Percentiles rank a stretch among this genome's conserved stretches.
These are phyloP conservation scores for Westerdykella aurantiaca DNA, from an alignment of 2,329 filamentous ascomycete species.

Conservation along the genomic window DNA sequence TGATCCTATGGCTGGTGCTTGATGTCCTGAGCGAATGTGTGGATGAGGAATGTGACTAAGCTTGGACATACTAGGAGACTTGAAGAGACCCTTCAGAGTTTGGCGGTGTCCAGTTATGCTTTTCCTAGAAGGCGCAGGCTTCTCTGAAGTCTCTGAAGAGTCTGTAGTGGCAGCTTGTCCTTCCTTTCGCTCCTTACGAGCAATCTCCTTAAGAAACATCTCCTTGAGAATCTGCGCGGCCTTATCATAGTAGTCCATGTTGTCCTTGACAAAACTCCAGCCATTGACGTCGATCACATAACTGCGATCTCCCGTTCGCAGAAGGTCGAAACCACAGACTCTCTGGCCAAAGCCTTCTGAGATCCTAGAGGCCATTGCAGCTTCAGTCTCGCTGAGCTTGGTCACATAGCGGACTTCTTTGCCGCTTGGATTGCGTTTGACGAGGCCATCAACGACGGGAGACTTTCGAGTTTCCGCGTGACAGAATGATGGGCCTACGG, in stretches of 20 bases:
- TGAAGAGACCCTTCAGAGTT: slow-evolving; percentile 54
- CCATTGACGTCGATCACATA: slow-evolving; percentile 99
- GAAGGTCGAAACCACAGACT: slow-evolving; percentile 91
- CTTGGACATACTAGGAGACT: slow-evolving; percentile 60
- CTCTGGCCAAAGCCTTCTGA: slow-evolving; percentile 87
- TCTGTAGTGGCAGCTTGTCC: slow-evolving; percentile 33
- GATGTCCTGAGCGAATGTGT: slow-evolving; percentile 18
- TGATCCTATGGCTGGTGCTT: slow-evolving; percentile 32
- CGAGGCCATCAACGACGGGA: slow-evolving; percentile 91
- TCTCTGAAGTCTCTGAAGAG: slow-evolving; percentile 16
- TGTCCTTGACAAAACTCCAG: slow-evolving; percentile 99
- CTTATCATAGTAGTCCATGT: slow-evolving; percentile 95
- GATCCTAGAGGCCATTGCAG: slow-evolving; percentile 81
- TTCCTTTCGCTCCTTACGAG: slow-evolving; percentile 49
- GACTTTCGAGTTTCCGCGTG: slow-evolving; percentile 97
- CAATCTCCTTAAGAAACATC: slow-evolving; percentile 78
- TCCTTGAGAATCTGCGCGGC: slow-evolving; percentile 79
- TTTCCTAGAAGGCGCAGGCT: slow-evolving; percentile 24
- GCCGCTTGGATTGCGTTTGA: slow-evolving; percentile 91
- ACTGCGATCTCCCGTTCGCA: slow-evolving; percentile 81
- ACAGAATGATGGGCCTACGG: slow-evolving; percentile 85
- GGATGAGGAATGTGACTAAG: slow-evolving; percentile 45
- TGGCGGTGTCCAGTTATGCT: slow-evolving; percentile 36
- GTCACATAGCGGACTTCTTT: slow-evolving; percentile 97
- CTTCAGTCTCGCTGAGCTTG: slow-evolving; percentile 71